These are phyloP conservation scores for Herpomyces periplanetae DNA, from an alignment of 2,329 filamentous ascomycete genomes.

Conservation along the genomic window DNA sequence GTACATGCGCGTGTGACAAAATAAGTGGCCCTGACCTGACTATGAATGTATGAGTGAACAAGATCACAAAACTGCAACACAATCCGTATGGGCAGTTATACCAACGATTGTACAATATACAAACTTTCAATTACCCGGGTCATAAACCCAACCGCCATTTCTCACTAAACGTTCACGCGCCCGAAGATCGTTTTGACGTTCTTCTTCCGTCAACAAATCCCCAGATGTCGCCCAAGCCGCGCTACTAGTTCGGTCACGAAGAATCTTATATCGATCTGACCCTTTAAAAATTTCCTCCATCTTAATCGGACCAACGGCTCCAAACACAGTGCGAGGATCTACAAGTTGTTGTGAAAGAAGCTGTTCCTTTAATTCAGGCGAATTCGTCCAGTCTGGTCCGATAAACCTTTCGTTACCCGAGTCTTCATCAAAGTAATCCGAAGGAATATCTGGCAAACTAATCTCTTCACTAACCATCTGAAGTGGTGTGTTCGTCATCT, in stretches of 20 bases:
- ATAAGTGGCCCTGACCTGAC: too few relatives aligned
- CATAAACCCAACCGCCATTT: conserved; percentile 54
- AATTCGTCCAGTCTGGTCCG: conserved; percentile 53
- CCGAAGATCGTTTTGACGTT: conserved; percentile 38
- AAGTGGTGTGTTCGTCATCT: too few relatives aligned
- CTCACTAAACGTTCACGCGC: conserved; percentile 36
- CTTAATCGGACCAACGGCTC: conserved; percentile 44
- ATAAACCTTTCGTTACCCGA: conserved; percentile 12
- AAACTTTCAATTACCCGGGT: too few relatives aligned
- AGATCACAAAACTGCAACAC: too few relatives aligned
- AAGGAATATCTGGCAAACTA: conserved; percentile 70
- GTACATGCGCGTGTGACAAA: too few relatives aligned
- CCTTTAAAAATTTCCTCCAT: conserved; percentile 91
- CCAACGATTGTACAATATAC: too few relatives aligned
- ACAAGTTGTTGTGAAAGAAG: conserved; percentile 46
- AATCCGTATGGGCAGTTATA: too few relatives aligned
- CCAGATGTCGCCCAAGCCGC: conserved; percentile 61
- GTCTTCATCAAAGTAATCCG: conserved; percentile 51
- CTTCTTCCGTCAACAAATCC: conserved; percentile 58
- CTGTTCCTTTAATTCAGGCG: conserved; percentile 33
- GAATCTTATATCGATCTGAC: conserved; percentile 47
- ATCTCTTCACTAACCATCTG: too few relatives aligned
- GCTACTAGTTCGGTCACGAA: conserved; percentile 60
- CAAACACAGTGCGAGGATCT: conserved; percentile 55
- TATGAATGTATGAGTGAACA: too few relatives aligned